Percentiles rank a stretch among this genome's conserved stretches.
Conservation (phyloP, 192 early-diverging fungal species). For the Cetraspora pellucida region DNA sequence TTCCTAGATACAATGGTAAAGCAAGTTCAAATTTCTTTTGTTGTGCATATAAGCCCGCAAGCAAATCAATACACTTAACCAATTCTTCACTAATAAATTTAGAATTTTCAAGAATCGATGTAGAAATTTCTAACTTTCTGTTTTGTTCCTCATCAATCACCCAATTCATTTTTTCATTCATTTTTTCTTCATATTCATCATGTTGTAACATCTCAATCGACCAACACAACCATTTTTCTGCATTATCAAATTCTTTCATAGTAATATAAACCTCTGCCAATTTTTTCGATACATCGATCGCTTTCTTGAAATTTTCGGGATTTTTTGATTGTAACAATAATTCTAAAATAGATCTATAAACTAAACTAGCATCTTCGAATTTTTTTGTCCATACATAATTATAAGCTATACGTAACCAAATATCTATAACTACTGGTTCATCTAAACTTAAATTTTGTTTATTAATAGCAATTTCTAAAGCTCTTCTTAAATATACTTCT, state of each 20-base stretch:
- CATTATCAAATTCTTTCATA: conserved; percentile 40
- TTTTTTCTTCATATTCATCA: not conserved
- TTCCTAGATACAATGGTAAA: conserved; percentile 49
- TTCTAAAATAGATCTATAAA: conserved; percentile 42
- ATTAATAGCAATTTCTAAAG: conserved; percentile 35
- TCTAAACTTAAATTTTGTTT: conserved; percentile 31
- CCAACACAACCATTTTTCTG: conserved; percentile 55
- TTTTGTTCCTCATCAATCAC: not conserved
- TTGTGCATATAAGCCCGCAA: conserved; percentile 56
- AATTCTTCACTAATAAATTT: conserved; percentile 28
- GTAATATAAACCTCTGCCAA: conserved; percentile 43
- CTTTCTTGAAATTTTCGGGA: conserved; percentile 39
- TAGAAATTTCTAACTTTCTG: not conserved
- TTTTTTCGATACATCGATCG: conserved; percentile 40
- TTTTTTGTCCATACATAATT: conserved; percentile 41
- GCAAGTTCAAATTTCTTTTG: conserved; percentile 51
- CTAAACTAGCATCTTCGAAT: conserved; percentile 40
- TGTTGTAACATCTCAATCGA: conserved; percentile 37
- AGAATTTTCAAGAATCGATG: not conserved
- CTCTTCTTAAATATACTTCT: conserved; percentile 46
- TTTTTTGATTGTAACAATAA: conserved; percentile 44
- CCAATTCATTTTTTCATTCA: not conserved
- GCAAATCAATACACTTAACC: conserved; percentile 36
- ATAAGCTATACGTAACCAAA: conserved; percentile 35
- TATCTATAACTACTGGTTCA: conserved; percentile 29